Conservation (phyloP, 306 rosid species). For the Quercus berberidifolia region DNA sequence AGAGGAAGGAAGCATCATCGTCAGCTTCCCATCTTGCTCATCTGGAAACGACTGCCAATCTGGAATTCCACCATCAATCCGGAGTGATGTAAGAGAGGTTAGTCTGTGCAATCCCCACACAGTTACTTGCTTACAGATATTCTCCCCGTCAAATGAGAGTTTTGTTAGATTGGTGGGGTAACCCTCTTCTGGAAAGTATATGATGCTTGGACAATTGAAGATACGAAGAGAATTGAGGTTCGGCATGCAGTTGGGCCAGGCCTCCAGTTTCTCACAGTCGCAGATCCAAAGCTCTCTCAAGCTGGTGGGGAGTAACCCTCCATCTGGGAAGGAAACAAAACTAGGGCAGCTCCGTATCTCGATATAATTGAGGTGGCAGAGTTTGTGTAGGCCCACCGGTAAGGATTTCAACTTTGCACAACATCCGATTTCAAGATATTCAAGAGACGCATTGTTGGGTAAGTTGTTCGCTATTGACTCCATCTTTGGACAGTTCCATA, state of each 20-base stretch:
- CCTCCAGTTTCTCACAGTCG: not conserved
- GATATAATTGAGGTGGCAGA: not conserved
- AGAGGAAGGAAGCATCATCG: constrained; percentile 11
- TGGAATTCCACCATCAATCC: not conserved
- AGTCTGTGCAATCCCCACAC: constrained; percentile 19
- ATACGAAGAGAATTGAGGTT: not conserved
- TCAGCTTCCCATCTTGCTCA: not conserved
- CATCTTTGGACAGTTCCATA: not conserved
- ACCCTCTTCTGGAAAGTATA: not conserved
- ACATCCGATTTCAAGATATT: not conserved
- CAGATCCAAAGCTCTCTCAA: not conserved
- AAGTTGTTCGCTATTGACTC: constrained; percentile 2
- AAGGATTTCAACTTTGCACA: constrained; percentile 15
- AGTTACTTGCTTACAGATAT: constrained; percentile 2
- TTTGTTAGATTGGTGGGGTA: constrained; percentile 18
- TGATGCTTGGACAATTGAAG: not conserved
- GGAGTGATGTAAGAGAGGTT: not conserved
- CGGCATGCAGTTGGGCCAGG: constrained; percentile 1
- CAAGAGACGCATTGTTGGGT: not conserved
- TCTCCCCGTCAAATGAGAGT: not conserved
- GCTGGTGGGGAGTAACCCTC: not conserved
- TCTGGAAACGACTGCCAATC: constrained; percentile 2
- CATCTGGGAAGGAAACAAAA: constrained; percentile 17
- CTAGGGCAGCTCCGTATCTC: not conserved
- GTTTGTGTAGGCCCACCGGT: constrained; percentile 10